A percentile compares a stretch with the other conserved stretches of the same genome.
Evolutionary conservation across 768 basidiomycete species (phyloP).

Genomic region (Chalciporus sphaerocephalus): DNA sequence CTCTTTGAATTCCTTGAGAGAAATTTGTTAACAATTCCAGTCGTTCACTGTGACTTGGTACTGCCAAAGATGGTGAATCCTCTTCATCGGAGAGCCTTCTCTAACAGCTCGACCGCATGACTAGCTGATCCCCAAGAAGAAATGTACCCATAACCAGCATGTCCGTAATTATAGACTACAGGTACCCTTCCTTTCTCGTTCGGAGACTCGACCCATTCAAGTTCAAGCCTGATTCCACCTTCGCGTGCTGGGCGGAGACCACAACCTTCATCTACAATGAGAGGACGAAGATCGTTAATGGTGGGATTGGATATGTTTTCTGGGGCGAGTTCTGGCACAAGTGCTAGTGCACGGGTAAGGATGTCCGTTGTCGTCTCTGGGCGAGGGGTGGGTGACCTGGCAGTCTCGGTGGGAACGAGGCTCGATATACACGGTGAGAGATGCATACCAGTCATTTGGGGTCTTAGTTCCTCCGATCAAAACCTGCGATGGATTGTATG

Average conservation of each 20-base stretch:
- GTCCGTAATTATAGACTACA: conserved; percentile 59
- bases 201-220: conserved; percentile 35
- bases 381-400: conserved; percentile 2
- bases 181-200: conserved; percentile 34
- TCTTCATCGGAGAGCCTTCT: conserved; percentile 13
- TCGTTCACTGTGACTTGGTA: too few species aligned
- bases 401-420: background rate
- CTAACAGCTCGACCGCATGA: conserved; percentile 43
- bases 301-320: conserved; percentile 45
- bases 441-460: conserved; percentile 51
- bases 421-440: background rate
- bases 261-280: conserved; percentile 45
- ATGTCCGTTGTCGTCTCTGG: conserved; percentile 48
- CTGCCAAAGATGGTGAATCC: too few species aligned
- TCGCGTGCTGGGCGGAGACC: conserved; percentile 44
- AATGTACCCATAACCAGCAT: conserved; percentile 56
- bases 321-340: conserved; percentile 54
- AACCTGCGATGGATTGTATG: conserved; percentile 27
- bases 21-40: too few species aligned
- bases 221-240: conserved; percentile 56
- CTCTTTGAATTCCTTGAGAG: too few species aligned
- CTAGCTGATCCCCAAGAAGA: conserved; percentile 59
- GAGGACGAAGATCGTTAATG: conserved; percentile 43
- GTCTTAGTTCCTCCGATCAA: conserved; percentile 58
- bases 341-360: conserved; percentile 44